phyloP scores from a whole-genome alignment of 208 protist species.

The Naegleria gruberi region DNA sequence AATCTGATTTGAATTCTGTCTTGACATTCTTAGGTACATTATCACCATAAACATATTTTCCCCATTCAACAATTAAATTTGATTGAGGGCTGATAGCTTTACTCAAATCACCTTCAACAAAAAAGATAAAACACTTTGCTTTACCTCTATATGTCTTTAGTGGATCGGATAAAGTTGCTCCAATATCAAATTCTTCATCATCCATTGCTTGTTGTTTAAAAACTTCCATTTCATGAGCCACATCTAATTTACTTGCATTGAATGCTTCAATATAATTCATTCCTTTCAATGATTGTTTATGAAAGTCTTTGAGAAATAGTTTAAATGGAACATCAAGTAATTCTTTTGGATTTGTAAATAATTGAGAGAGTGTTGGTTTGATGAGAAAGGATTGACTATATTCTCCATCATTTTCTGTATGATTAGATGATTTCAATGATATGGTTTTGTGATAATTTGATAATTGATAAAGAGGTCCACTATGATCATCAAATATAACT shows the following conservation, averaged over 20 bases:
- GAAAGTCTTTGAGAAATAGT: background rate
- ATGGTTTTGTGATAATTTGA: background rate
- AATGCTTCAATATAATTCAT: background rate
- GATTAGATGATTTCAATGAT: background rate
- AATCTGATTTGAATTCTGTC: background rate
- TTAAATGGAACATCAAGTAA: background rate
- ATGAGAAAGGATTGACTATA: background rate
- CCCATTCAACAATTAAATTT: background rate
- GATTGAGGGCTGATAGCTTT: background rate
- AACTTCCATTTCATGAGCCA: background rate
- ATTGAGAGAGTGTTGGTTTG: background rate
- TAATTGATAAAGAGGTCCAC: background rate
- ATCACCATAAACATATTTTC: background rate
- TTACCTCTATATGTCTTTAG: background rate
- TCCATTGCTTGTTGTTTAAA: background rate
- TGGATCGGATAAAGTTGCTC: background rate
- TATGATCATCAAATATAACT: background rate
- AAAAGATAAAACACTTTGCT: background rate
- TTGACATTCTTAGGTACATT: background rate
- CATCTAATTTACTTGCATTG: background rate
- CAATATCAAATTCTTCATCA: background rate
- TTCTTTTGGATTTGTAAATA: background rate
- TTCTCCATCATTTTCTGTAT: background rate
- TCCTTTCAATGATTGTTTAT: background rate
- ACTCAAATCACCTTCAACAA: background rate